Evolutionary conservation across 441 rosid species (phyloP).

Genomic region (Populus tomentosa): DNA sequence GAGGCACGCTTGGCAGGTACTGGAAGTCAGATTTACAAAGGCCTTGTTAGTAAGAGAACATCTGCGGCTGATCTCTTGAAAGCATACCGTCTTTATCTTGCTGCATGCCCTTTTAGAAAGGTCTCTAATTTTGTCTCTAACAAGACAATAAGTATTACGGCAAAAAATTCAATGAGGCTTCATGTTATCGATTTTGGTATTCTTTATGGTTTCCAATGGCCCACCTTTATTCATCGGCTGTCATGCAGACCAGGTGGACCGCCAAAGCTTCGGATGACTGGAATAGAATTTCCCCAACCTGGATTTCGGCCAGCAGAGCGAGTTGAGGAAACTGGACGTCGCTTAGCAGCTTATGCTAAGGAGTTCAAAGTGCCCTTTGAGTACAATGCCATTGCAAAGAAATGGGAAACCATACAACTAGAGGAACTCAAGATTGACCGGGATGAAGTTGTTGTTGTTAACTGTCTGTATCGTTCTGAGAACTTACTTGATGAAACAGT

Average conservation of each 20-base stretch:
- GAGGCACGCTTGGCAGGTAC: constrained; percentile 80
- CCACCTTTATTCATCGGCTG: constrained; percentile 41
- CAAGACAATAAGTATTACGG: constrained; percentile 19
- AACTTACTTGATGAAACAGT: constrained; percentile 80
- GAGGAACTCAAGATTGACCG: constrained; percentile 64
- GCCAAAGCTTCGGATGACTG: constrained; percentile 52
- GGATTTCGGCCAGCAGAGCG: constrained; percentile 61
- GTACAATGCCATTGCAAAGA: constrained; percentile 50
- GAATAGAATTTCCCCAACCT: constrained; percentile 52
- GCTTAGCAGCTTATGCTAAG: constrained; percentile 51
- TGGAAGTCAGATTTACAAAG: constrained; percentile 55
- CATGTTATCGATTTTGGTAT: constrained; percentile 79
- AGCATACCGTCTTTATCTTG: constrained; percentile 51
- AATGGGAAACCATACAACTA: constrained; percentile 56
- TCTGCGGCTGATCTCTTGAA: constrained; percentile 59
- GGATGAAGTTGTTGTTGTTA: constrained; percentile 50
- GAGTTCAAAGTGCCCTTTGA: constrained; percentile 48
- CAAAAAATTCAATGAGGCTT: constrained; percentile 30
- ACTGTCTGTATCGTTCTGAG: constrained; percentile 63
- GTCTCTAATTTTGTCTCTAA: constrained; percentile 33
- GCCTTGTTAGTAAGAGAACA: constrained; percentile 44
- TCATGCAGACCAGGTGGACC: constrained; percentile 44
- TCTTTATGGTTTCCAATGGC: constrained; percentile 63
- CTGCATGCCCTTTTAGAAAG: constrained; percentile 42
- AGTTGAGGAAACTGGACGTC: constrained; percentile 52